These are phyloP conservation scores for Hypomontagnella submonticulosa DNA, from an alignment of 495 filamentous ascomycete species.

Conservation along the genomic window DNA sequence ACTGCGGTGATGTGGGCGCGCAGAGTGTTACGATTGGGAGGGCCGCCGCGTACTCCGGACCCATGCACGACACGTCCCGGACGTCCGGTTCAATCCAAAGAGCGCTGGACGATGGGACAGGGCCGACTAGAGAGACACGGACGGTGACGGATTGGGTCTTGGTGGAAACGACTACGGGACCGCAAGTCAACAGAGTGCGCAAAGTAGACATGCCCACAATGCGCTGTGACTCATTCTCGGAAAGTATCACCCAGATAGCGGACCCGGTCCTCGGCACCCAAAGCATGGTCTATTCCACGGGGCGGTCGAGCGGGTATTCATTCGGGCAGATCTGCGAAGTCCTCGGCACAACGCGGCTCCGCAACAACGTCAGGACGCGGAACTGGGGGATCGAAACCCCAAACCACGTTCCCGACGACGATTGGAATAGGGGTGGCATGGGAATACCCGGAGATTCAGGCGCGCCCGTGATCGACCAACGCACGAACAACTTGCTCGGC, in stretches of 20 bases:
- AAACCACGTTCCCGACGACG: not conserved
- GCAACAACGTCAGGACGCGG: constrained; percentile 4
- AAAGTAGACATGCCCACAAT: not conserved
- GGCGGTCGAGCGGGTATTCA: constrained; percentile 19
- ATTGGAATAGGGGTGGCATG: constrained; percentile 17
- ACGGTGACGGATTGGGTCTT: constrained; percentile 28
- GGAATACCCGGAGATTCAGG: constrained; percentile 21
- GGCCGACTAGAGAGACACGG: no score
- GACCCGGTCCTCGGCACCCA: not conserved
- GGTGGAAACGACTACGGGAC: not conserved
- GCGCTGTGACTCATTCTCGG: constrained; percentile 4
- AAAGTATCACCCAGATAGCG: constrained; percentile 1
- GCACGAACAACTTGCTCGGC: constrained; percentile 12
- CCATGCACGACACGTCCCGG: constrained; percentile 15
- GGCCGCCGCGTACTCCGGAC: constrained; percentile 21
- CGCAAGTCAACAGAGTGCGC: constrained; percentile 17
- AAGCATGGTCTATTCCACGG: constrained; percentile 10
- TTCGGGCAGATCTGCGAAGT: constrained; percentile 13
- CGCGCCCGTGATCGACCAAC: constrained; percentile 15
- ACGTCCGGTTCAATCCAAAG: constrained; percentile 4
- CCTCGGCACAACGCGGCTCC: not conserved
- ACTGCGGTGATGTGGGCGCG: not conserved
- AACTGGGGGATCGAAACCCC: constrained; percentile 14
- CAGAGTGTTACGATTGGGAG: constrained; percentile 5
- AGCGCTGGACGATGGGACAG: no score